Evolutionary conservation across 2,329 filamentous ascomycete genomes (phyloP), one percentile per base, ranked within the genome.

Genomic region (Aspergillus awamori): DNA sequence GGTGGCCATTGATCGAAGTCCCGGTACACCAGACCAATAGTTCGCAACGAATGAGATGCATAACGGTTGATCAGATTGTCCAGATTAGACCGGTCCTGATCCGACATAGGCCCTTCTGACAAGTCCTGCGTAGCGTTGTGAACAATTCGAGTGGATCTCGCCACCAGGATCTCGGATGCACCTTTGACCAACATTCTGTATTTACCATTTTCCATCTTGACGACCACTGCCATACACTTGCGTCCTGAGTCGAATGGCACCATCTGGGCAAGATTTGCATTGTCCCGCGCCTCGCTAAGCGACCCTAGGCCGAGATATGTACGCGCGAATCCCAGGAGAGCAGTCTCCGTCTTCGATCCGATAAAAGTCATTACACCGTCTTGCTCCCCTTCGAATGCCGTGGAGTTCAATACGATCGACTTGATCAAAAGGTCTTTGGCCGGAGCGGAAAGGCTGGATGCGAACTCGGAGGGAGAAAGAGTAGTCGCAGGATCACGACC

Each of bases 1-100:
- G 92, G 92, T 33, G 93, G 93, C 93, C 93, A 97, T 57, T 86
- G 84, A 24, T 91, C 86, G 67, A 95, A 96, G 69, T 97, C 93
- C 59, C 88, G 89, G 77, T 92, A 96, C 57, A 92, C 83, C 65
- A 96, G 84, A 47, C 89, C 91, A 67, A 97, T 96, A 1, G 93
- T 96, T 64, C 93, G 87, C 33, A 97, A 83, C 7, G 92, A 96
- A 17, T 89, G 85, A 26, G 85, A 87, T 8, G 93, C 93, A 72
- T 96, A 97, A 51, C 83, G 85, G 64, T 88, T 86, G 67, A 96
- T 96, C 52, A 92, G 81, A 22, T 82, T 79, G 65, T 86, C 84
- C 64, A 97, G 74, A 2, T 80, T 82, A 39, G 85, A 79, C 30
- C 83, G 81, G 65, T 89, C 86, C 13, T 86, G 81, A 1, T 80